Evolutionary conservation across 2,329 filamentous ascomycete genomes (phyloP).

Genomic region (Fusarium musae): DNA sequence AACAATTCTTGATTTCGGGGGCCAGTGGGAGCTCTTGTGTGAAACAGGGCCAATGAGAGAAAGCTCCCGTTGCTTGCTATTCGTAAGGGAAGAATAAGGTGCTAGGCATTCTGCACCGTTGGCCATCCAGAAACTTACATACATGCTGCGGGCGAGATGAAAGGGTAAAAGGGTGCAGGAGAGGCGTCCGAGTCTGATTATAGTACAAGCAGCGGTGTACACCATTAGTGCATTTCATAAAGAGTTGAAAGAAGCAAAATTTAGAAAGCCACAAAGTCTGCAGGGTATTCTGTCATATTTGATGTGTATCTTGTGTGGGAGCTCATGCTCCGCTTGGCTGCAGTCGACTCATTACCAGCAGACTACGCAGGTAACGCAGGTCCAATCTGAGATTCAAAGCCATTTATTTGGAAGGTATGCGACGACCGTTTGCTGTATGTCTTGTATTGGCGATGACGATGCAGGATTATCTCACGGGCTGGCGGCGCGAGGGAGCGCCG

Average conservation of each 20-base stretch:
- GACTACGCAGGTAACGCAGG: slow-evolving; percentile 24
- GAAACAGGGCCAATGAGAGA: neutral
- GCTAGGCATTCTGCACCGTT: slow-evolving; percentile 8
- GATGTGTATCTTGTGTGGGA: slow-evolving; percentile 35
- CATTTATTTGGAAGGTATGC: slow-evolving; percentile 24
- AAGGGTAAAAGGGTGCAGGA: slow-evolving; percentile 1
- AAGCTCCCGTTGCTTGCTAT: neutral
- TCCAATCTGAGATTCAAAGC: slow-evolving; percentile 27
- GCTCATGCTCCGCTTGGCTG: slow-evolving; percentile 34
- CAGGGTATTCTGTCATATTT: slow-evolving; percentile 24
- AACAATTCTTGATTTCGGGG: slow-evolving; percentile 16
- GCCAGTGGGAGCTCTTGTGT: neutral
- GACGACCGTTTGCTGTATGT: slow-evolving; percentile 33
- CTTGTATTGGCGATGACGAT: slow-evolving; percentile 37
- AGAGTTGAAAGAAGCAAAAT: slow-evolving; percentile 10
- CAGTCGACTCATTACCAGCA: slow-evolving; percentile 36
- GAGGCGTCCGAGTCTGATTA: neutral
- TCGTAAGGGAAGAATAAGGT: neutral
- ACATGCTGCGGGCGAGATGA: slow-evolving; percentile 14
- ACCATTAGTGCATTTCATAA: neutral
- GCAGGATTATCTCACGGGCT: slow-evolving; percentile 16
- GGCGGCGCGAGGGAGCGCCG: slow-evolving; percentile 12
- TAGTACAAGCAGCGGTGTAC: slow-evolving; percentile 25
- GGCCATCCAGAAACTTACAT: slow-evolving; percentile 9
- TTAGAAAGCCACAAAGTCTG: neutral